Conservation (phyloP, 169 alveolate genomes). For the Cryptosporidium tyzzeri region DNA sequence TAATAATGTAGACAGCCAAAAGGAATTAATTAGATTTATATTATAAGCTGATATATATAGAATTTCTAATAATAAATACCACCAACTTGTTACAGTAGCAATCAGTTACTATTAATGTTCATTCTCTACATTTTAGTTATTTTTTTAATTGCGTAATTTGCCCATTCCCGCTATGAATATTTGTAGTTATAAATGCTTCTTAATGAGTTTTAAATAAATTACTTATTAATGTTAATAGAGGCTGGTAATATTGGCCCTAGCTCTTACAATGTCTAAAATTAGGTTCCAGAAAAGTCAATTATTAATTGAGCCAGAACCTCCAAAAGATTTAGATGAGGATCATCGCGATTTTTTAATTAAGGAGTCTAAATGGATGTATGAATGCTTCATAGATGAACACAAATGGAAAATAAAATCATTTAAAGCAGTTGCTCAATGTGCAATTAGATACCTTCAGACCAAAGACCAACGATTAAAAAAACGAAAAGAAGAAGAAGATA, state of each 20-base stretch:
- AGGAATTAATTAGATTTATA: not conserved
- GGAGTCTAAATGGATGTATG: conserved; percentile 71
- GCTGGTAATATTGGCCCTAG: not conserved
- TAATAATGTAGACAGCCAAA: no score
- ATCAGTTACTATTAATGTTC: not conserved
- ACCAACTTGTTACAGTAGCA: not conserved
- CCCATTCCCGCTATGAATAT: conserved; percentile 9
- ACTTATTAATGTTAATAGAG: not conserved
- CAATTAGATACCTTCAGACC: conserved; percentile 57
- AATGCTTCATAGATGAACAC: conserved; percentile 57
- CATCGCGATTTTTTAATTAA: conserved; percentile 67
- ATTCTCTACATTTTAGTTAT: not conserved
- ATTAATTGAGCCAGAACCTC: conserved; percentile 41
- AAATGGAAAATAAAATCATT: conserved; percentile 61
- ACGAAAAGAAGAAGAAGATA: conserved; percentile 68
- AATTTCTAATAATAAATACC: not conserved
- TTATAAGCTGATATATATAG: not conserved
- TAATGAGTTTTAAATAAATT: not conserved
- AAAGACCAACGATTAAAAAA: conserved; percentile 52
- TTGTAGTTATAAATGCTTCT: not conserved
- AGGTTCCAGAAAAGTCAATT: conserved; percentile 25
- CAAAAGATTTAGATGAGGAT: conserved; percentile 51
- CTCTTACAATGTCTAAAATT: conserved; percentile 8
- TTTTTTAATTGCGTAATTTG: not conserved
- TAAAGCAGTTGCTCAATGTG: conserved; percentile 52